Evolutionary conservation across 2,329 filamentous ascomycete genomes (phyloP), one percentile per base, ranked within the genome.

Genomic region (Clarireedia homoeocarpa): DNA sequence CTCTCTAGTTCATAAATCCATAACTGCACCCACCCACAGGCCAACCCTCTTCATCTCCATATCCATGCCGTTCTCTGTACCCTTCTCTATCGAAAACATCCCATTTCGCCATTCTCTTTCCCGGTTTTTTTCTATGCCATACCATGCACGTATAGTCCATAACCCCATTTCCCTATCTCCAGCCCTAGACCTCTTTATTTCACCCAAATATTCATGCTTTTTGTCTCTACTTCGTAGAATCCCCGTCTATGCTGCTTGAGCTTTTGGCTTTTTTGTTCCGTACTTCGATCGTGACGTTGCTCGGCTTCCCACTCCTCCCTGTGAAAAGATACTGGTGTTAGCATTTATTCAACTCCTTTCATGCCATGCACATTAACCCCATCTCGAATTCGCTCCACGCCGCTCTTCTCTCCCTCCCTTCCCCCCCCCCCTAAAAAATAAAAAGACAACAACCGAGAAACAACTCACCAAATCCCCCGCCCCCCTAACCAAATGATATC

Each of bases 201-300:
- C 10, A 30, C 7, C 10, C 6, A 4, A 7, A 30, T 30, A 30
- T 9, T 2, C 27, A 30, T 30, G 27, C 27, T 12, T 30, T 30
- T 9, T 4, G 6, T 9, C 6, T 10, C 7, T 9, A 9, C 7
- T 7, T 30, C 27, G 27, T 10, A 7, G 7, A 30, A 30, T 7
- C 15, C 38, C 17, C 38, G 14, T 40, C 38, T 17, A 15, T n/a
- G 17, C 38, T 17, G 17, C 15, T 40, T 39, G 48, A 42, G 58
- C 56, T 85, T 97, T 97, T 0, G 94, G 92, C 78, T 96, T 97
- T 85, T 99, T 99, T 50, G 94, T 95, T 59, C 94, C 94, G 70
- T 96, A 99, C 75, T 99, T 99, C 68, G 91, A 96, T 67, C 94
- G 81, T 72, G 88, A 90, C 23, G 85, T 89, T 67, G 87, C 81